phyloP scores from a whole-genome alignment of 2,329 filamentous ascomycete species.

The Pseudodiploospora longispora region DNA sequence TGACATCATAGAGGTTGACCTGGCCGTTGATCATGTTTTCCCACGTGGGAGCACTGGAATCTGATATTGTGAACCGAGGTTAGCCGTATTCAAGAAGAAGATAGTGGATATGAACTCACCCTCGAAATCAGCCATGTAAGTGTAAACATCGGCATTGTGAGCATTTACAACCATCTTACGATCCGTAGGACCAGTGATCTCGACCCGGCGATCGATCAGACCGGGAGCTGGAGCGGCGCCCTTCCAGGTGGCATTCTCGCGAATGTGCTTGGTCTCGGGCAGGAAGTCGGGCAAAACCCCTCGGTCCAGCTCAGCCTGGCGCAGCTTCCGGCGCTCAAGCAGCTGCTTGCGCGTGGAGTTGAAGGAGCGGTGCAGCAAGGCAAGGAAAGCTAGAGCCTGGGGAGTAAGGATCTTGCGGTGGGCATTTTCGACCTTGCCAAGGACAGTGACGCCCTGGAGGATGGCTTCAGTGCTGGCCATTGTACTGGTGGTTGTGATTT shows the following conservation, averaged over 20 bases:
- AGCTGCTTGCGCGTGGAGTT: constrained; percentile 81
- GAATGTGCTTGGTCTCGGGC: constrained; percentile 89
- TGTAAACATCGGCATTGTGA: constrained; percentile 91
- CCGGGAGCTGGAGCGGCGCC: constrained; percentile 87
- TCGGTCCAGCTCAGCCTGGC: constrained; percentile 89
- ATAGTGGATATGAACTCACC: constrained; percentile 44
- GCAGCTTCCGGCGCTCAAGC: constrained; percentile 74
- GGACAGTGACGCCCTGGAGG: constrained; percentile 81
- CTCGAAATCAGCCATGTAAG: constrained; percentile 99
- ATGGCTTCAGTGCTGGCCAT: constrained; percentile 69
- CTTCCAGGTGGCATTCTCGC: constrained; percentile 89
- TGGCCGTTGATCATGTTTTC: constrained; percentile 99
- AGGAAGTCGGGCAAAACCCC: constrained; percentile 88
- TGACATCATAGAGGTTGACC: constrained; percentile 94
- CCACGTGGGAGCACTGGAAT: constrained; percentile 94
- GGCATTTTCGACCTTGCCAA: constrained; percentile 67
- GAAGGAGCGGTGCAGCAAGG: constrained; percentile 91
- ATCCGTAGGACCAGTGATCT: constrained; percentile 96
- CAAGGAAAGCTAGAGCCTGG: constrained; percentile 83
- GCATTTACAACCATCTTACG: constrained; percentile 99
- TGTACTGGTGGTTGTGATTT: constrained; percentile 12
- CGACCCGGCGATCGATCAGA: constrained; percentile 84
- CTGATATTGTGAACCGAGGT: constrained; percentile 34
- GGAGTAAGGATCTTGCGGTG: constrained; percentile 89
- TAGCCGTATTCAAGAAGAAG: neutral